Conservation (phyloP, 163 green algal species). For the Scenedesmus sp. region DNA sequence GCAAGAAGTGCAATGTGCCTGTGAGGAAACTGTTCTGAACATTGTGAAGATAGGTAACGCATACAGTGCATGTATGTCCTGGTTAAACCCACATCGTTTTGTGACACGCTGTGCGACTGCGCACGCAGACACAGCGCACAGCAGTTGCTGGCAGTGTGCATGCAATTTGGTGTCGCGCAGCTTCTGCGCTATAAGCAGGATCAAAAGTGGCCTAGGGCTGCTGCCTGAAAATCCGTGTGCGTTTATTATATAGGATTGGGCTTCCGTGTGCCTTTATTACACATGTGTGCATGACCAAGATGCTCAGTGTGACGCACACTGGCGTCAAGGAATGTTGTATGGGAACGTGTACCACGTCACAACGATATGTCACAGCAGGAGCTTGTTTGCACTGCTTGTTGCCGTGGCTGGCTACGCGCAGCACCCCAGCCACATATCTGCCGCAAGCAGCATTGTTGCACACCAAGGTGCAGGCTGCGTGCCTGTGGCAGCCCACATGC, state of each 20-base stretch:
- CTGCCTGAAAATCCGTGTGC: too few relatives aligned
- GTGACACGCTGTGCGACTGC: too few relatives aligned
- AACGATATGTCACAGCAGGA: not conserved
- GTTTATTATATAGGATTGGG: too few relatives aligned
- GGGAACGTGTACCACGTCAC: too few relatives aligned
- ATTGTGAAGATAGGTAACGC: not conserved
- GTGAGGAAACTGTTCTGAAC: not conserved
- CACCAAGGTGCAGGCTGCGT: too few relatives aligned
- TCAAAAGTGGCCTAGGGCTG: too few relatives aligned
- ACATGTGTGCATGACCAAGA: too few relatives aligned
- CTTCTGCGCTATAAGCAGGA: not conserved
- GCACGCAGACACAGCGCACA: not conserved
- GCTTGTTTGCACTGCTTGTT: not conserved
- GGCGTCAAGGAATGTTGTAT: not conserved
- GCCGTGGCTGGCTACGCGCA: not conserved
- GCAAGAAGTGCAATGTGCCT: not conserved
- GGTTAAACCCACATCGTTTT: not conserved
- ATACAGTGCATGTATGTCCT: not conserved
- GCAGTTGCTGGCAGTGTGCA: not conserved
- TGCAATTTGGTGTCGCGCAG: not conserved
- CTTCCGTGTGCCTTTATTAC: too few relatives aligned
- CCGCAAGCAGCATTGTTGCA: too few relatives aligned
- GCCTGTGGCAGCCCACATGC: too few relatives aligned
- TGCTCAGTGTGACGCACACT: not conserved
- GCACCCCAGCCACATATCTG: too few relatives aligned